Percentiles rank a stretch among this genome's conserved stretches.
Conservation (phyloP, 345 rosid genomes). For the Rubroshorea leprosula region DNA sequence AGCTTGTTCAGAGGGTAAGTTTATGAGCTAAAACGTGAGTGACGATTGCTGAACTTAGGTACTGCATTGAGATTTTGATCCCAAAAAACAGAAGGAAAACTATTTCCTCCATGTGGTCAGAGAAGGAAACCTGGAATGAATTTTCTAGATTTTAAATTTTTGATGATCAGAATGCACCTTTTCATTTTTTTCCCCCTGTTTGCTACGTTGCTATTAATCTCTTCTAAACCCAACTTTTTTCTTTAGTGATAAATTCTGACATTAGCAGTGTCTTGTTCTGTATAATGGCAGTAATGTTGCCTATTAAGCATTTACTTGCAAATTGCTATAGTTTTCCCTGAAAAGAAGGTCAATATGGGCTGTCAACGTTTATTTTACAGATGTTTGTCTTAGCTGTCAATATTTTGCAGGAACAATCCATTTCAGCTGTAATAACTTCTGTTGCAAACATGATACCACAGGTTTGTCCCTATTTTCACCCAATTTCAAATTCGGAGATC, state of each 20-base stretch:
- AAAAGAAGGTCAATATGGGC: too few relatives aligned
- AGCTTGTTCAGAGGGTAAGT: constrained; percentile 71
- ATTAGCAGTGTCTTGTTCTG: neutral
- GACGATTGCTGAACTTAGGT: too few relatives aligned
- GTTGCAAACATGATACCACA: constrained; percentile 88
- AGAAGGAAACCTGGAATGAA: constrained; percentile 5
- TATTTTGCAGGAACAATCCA: constrained; percentile 69
- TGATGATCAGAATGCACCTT: neutral
- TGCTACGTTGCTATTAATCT: neutral
- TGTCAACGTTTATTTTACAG: neutral
- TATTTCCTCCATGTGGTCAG: neutral
- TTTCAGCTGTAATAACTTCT: constrained; percentile 79
- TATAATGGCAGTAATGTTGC: neutral
- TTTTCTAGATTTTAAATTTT: neutral
- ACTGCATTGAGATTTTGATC: constrained; percentile 1
- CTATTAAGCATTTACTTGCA: neutral
- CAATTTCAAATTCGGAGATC: constrained; percentile 2
- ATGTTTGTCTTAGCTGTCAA: constrained; percentile 11
- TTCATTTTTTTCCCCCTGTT: neutral
- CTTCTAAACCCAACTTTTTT: constrained; percentile 1
- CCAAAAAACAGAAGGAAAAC: neutral
- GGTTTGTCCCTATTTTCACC: constrained; percentile 36
- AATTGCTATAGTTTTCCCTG: too few relatives aligned
- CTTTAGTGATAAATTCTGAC: neutral
- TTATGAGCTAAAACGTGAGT: neutral